Percentiles rank a stretch among this genome's conserved stretches.
phyloP scores from a whole-genome alignment of 2,329 filamentous ascomycete species.

The Dothideomycetes sp. region DNA sequence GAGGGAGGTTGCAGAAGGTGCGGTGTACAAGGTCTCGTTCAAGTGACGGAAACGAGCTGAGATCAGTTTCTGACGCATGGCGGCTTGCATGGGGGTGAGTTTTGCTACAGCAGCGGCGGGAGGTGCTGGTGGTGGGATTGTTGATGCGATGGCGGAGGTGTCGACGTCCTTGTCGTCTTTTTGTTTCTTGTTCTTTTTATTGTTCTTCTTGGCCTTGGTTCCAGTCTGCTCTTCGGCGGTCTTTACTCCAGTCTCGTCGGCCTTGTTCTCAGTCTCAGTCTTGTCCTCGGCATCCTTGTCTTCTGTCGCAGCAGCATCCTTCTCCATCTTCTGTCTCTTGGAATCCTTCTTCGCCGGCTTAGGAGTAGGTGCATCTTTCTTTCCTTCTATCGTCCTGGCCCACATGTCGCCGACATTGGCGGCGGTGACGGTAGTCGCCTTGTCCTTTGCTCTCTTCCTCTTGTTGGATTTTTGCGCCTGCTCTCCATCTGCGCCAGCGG shows the following conservation, averaged over 20 bases:
- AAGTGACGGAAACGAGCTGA: conserved; percentile 95
- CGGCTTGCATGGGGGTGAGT: conserved; percentile 83
- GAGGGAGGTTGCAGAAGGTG: conserved; percentile 74
- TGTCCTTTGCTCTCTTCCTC: conserved; percentile 38
- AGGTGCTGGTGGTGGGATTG: conserved; percentile 25
- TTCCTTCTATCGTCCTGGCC: conserved; percentile 53
- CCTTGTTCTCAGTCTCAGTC: conserved; percentile 3
- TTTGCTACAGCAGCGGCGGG: conserved; percentile 39
- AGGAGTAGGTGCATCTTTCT: conserved; percentile 24
- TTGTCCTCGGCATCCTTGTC: conserved; percentile 24
- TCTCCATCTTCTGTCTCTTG: conserved; percentile 20
- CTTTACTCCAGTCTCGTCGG: conserved; percentile 27
- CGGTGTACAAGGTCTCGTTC: conserved; percentile 93
- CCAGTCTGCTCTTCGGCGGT: conserved; percentile 25
- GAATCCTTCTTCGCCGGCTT: conserved; percentile 20
- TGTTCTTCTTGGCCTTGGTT: conserved; percentile 21
- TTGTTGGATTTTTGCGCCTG: conserved; percentile 36
- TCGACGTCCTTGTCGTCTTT: conserved; percentile 1
- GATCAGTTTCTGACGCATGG: conserved; percentile 90
- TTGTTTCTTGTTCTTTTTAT: conserved; percentile 16
- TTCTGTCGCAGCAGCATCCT: conserved; percentile 24
- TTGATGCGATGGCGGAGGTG: conserved; percentile 32
- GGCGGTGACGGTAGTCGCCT: conserved; percentile 45
- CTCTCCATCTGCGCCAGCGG: conserved; percentile 17
- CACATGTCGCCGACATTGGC: conserved; percentile 71